Conservation (phyloP, 257 asterid species). For the Nicotiana tomentosiformis region DNA sequence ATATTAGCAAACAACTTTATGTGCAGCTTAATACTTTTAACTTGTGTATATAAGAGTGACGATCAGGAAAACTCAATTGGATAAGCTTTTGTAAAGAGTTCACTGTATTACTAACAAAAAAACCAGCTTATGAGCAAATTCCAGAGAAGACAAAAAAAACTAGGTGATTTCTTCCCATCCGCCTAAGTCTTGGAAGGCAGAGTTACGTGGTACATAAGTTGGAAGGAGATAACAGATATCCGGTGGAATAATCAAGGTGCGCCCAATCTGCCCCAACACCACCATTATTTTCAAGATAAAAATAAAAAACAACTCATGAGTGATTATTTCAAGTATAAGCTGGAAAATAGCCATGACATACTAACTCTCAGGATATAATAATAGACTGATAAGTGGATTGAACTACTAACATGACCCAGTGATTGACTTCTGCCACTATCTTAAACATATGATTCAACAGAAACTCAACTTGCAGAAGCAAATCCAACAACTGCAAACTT, state of each 20-base stretch:
- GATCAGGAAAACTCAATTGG: background rate
- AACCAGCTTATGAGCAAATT: background rate
- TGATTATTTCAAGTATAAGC: conserved; percentile 1
- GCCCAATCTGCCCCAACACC: background rate
- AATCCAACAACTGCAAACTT: background rate
- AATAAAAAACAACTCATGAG: background rate
- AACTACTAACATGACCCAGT: background rate
- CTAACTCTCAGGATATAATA: background rate
- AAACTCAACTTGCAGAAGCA: conserved; percentile 1
- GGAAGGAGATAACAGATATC: background rate
- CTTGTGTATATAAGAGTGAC: background rate
- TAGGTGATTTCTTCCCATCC: background rate
- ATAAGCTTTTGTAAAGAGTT: background rate
- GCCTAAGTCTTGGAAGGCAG: background rate
- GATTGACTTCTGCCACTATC: background rate
- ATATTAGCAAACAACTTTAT: background rate
- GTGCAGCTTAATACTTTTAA: background rate
- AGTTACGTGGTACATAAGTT: background rate
- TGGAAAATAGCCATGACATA: background rate
- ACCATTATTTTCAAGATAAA: background rate
- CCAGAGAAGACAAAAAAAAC: background rate
- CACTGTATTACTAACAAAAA: background rate
- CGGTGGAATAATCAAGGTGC: background rate
- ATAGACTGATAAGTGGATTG: background rate
- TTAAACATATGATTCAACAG: conserved; percentile 1